Evolutionary conservation across 495 filamentous ascomycete species (phyloP), one percentile per base, ranked within the genome.

Genomic region (Aspergillus affinis): DNA sequence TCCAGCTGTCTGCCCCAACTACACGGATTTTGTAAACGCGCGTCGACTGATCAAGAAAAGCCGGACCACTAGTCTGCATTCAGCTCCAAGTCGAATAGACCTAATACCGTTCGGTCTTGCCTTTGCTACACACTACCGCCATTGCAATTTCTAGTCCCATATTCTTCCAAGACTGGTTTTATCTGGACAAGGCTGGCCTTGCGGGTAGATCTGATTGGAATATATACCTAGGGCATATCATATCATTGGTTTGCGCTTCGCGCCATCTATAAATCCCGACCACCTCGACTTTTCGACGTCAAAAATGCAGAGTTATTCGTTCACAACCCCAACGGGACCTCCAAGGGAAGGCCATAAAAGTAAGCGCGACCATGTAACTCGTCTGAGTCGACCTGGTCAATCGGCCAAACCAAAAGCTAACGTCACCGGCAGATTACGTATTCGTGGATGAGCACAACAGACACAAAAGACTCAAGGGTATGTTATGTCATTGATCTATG

Each of bases 361-460:
- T 80, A 66, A 66, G 65, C 18, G 21, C n/a, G 18, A 5, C 15
- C 36, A 6, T 6, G 6, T 29, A 55, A 29, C 27, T 32, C 10
- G 18, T 18, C 6, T n/a, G 18, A 6, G 26, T 18, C 20, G 21
- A 51, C 49, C 19, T 18, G 27, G 19, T 18, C 20, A 9, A 15
- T 61, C 10, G 6, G 26, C n/a, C 21, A 29, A 13, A 45, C 41
- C 4, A 30, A 54, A 13, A 13, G 29, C 63, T 69, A 48, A 65
- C 48, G 8, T 8, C 47, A 51, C 17, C 57, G 44, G 53, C 71
- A 97, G 93, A 97, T 69, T 98, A 97, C 89, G 94, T 99, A 50
- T 99, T 99, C 67, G 94, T 99, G 54, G 95, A 99, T 73, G 94
- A 99, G 75, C 93, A 99, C 72, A 99, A 98, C 75, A 87, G 94